phyloP scores from a whole-genome alignment of 164 flowering plant species.

The Piper longum region DNA sequence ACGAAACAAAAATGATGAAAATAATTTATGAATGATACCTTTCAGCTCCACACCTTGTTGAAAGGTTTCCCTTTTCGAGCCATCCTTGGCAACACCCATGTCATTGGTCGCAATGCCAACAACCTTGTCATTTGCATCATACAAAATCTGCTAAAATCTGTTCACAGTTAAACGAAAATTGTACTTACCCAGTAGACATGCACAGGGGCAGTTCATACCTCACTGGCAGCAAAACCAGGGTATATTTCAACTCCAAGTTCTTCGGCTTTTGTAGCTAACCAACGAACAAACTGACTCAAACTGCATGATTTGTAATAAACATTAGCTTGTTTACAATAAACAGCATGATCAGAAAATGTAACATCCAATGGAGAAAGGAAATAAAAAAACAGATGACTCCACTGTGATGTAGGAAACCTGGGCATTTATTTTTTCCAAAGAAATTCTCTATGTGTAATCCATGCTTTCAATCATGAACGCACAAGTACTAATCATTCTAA shows the following conservation, averaged over 20 bases:
- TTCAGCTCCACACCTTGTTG: conserved; percentile 82
- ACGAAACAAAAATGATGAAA: neutral
- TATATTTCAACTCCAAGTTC: conserved; percentile 91
- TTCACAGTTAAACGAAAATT: conserved; percentile 7
- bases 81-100: conserved; percentile 89
- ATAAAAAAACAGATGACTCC: no score
- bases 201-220: conserved; percentile 29
- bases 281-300: conserved; percentile 80
- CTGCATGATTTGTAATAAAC: conserved; percentile 19
- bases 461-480: no score
- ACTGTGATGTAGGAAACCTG: no score
- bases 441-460: no score
- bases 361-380: no score
- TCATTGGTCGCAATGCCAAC: conserved; percentile 83
- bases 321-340: neutral
- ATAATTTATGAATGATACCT: conserved; percentile 23
- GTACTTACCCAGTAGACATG: neutral
- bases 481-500: no score
- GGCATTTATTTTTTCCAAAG: no score
- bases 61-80: conserved; percentile 64
- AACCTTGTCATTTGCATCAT: conserved; percentile 50
- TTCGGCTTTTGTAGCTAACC: conserved; percentile 93
- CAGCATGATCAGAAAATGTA: neutral
- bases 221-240: conserved; percentile 97
- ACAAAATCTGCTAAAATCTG: conserved; percentile 40